A percentile compares a stretch with the other conserved stretches of the same genome.
These are phyloP conservation scores for Pezicula carpinea DNA, from an alignment of 2,329 filamentous ascomycete genomes.

Conservation along the genomic window DNA sequence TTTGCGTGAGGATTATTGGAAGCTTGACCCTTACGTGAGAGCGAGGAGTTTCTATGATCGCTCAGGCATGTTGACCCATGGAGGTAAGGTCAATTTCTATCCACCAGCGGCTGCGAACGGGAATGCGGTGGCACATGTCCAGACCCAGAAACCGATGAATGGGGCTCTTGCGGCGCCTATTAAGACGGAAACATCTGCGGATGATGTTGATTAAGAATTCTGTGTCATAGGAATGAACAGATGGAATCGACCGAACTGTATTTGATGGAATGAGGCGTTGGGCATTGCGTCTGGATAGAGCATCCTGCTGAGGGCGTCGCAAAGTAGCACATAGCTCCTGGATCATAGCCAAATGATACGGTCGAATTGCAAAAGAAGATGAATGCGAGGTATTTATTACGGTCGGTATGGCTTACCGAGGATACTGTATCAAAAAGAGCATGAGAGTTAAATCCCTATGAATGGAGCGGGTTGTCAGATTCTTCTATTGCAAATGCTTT, in stretches of 20 bases:
- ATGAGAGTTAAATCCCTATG: no score
- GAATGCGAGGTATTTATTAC: no score
- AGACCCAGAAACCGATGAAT: background rate
- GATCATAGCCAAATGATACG: no score
- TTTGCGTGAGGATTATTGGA: slow-evolving; percentile 78
- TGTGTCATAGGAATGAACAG: background rate
- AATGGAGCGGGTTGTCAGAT: no score
- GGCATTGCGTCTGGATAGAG: background rate
- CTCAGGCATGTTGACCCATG: slow-evolving; percentile 62
- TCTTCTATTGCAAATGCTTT: no score
- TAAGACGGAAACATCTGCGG: slow-evolving; percentile 18
- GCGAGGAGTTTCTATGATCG: slow-evolving; percentile 84
- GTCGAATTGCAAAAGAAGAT: no score
- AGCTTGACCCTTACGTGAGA: slow-evolving; percentile 79
- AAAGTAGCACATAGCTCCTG: no score
- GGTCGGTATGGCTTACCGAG: no score
- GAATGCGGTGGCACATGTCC: slow-evolving; percentile 5
- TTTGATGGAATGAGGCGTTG: background rate
- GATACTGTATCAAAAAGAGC: no score
- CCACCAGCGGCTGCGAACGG: slow-evolving; percentile 8
- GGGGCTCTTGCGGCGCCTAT: no score
- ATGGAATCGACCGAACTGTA: background rate
- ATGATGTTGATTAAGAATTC: slow-evolving; percentile 24
- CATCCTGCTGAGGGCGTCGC: no score
- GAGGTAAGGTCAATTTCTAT: slow-evolving; percentile 71